These are phyloP conservation scores for Fagus sylvatica DNA, from an alignment of 306 rosid genomes.

Conservation along the genomic window DNA sequence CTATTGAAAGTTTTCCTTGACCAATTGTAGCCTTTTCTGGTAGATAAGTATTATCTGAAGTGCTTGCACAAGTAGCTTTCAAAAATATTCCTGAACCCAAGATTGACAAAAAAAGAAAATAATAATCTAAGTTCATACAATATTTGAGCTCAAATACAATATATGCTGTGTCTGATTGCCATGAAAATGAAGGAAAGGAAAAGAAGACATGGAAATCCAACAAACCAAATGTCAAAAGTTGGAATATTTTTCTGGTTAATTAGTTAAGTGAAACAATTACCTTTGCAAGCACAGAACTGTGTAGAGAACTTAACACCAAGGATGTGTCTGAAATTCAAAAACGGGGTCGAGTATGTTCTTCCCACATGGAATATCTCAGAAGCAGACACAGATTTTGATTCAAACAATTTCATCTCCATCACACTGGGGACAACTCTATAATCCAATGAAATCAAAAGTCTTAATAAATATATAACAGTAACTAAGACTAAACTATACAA, in stretches of 20 bases:
- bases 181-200: neutral
- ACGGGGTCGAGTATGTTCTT: conserved; percentile 31
- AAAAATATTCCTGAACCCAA: conserved; percentile 50
- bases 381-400: conserved; percentile 40
- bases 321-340: conserved; percentile 38
- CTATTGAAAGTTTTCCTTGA: conserved; percentile 39
- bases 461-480: neutral
- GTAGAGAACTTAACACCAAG: conserved; percentile 40
- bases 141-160: neutral
- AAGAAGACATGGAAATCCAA: neutral
- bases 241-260: too few species aligned
- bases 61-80: conserved; percentile 36
- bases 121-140: neutral
- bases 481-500: neutral
- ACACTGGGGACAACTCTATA: conserved; percentile 21
- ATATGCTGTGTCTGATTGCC: too few species aligned
- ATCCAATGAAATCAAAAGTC: conserved; percentile 17
- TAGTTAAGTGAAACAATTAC: conserved; percentile 28
- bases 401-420: conserved; percentile 64
- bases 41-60: conserved; percentile 40
- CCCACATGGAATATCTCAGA: conserved; percentile 42
- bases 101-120: conserved; percentile 7
- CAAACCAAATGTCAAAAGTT: neutral
- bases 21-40: conserved; percentile 46
- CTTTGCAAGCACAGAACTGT: conserved; percentile 50